Evolutionary conservation across 257 asterid genomes (phyloP).

Genomic region (Orobanche coerulescens): DNA sequence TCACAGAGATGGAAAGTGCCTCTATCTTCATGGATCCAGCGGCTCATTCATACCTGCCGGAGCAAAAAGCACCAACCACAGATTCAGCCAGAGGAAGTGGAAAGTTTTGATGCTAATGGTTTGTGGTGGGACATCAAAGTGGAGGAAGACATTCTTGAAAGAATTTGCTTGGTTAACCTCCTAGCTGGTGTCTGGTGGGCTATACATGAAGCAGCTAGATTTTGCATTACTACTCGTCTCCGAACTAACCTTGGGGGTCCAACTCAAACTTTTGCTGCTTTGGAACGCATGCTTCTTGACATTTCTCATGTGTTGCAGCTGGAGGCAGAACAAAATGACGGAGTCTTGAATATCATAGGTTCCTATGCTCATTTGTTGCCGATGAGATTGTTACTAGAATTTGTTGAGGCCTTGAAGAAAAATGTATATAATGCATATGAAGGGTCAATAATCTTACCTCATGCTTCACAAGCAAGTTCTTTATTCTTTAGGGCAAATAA

Average conservation of each 20-base stretch:
- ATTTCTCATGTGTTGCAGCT: slow-evolving; percentile 77
- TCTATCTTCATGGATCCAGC: slow-evolving; percentile 87
- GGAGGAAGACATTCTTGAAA: slow-evolving; percentile 71
- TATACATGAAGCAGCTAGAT: slow-evolving; percentile 93
- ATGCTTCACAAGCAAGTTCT: slow-evolving; percentile 74
- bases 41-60: slow-evolving; percentile 62
- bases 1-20: slow-evolving; percentile 97
- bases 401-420: slow-evolving; percentile 96
- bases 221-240: slow-evolving; percentile 88
- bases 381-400: slow-evolving; percentile 90
- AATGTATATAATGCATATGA: slow-evolving; percentile 96
- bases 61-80: slow-evolving; percentile 43
- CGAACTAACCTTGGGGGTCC: slow-evolving; percentile 99
- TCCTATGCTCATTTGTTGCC: slow-evolving; percentile 90
- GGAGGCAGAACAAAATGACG: slow-evolving; percentile 78
- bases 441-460: slow-evolving; percentile 78
- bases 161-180: slow-evolving; percentile 60
- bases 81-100: slow-evolving; percentile 58
- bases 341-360: slow-evolving; percentile 60
- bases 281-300: slow-evolving; percentile 98
- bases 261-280: slow-evolving; percentile 97
- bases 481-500: slow-evolving; percentile 91
- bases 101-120: slow-evolving; percentile 42
- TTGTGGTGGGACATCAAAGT: slow-evolving; percentile 61
- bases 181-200: slow-evolving; percentile 99